Evolutionary conservation across 805 yeast species (phyloP), one percentile per base, ranked within the genome.

Genomic region (Candida ipomoeae): DNA sequence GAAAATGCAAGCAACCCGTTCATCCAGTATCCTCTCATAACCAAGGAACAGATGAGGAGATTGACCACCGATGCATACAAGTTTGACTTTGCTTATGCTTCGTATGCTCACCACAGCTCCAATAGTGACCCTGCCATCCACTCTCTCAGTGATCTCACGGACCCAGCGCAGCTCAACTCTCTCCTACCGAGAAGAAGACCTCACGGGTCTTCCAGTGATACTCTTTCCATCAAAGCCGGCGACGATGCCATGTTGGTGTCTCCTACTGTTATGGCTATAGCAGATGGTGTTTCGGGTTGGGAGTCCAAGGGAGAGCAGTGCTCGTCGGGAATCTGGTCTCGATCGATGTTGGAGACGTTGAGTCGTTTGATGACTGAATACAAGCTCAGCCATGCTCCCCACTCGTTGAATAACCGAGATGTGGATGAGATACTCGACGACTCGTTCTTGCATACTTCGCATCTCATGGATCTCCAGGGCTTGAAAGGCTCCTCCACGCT

Each of bases 261-360:
- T 3, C 81, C 82, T 0, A 70, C 79, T 4, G 70, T 79, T 40
- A 57, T 79, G 48, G 83, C 80, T 2, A 72, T 79, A 3, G 83
- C 84, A 3, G 84, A 79, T 58, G 84, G 84, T 1, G 81, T 79
- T 6, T 74, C 80, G 18, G 81, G 82, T 1, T 79, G 83, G 83
- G 79, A 75, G 57, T 70, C 74, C 17, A 70, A 66, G 37, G 67
- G 65, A 2, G 57, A 50, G 20, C 74, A 75, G 48, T 67, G 78
- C 11, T 67, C 74, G 29, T 71, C 80, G 20, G 82, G 83, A 1
- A 66, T 78, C 17, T 79, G 82, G 80, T 74, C 82, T 1, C 66
- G 83, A 46, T 69, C 77, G 1, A 74, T 79, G 71, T 60, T 79
- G 44, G 84, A 79, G 57, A 78, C 80, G 5, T 66, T 77, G 48